A percentile compares a stretch with the other conserved stretches of the same genome.
Conservation (phyloP, 75 land plant genomes). For the Adiantum capillusveneris region DNA sequence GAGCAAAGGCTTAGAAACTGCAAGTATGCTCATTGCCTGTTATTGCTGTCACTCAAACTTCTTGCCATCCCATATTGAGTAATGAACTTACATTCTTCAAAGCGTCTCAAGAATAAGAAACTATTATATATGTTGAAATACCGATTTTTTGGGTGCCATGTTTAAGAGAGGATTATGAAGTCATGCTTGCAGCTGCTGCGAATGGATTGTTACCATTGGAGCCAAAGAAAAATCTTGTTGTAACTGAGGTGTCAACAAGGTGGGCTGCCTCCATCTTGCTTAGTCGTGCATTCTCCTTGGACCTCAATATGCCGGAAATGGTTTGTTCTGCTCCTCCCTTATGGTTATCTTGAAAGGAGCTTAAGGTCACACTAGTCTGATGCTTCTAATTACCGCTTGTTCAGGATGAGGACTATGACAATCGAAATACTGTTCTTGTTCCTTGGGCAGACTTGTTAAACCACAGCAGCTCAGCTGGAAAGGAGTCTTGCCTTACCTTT, state of each 20-base stretch:
- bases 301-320: no score
- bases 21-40: conserved; percentile 14
- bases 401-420: background rate
- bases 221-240: conserved; percentile 2
- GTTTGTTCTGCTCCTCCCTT: no score
- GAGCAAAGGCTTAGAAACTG: conserved; percentile 13
- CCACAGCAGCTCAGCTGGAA: conserved; percentile 27
- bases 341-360: no score
- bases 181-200: conserved; percentile 23
- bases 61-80: no score
- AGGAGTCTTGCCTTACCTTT: conserved; percentile 25
- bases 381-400: no score
- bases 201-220: conserved; percentile 10
- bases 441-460: conserved; percentile 42
- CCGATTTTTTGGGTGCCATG: conserved; percentile 5
- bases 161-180: conserved; percentile 32
- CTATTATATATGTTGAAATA: no score
- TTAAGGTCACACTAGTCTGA: no score
- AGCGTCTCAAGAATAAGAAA: no score
- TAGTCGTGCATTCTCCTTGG: conserved; percentile 31
- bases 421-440: conserved; percentile 13
- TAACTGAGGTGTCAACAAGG: conserved; percentile 17
- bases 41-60: no score
- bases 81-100: no score
- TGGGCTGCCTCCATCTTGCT: conserved; percentile 36